Conservation (phyloP, 2,329 filamentous ascomycete genomes). For the Arachnomyces sp. region DNA sequence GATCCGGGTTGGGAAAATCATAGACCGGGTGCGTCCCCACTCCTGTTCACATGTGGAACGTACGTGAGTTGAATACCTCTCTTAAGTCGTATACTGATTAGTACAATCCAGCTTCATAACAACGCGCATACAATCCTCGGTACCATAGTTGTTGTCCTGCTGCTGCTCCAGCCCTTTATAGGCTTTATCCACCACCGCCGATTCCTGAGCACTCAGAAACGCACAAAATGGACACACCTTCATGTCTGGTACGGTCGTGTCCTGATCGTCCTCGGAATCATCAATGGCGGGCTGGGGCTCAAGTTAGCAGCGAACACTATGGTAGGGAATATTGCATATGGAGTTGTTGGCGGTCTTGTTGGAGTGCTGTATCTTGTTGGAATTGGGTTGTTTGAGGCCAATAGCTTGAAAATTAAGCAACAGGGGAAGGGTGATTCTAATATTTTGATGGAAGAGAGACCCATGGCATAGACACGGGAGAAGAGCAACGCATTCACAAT, state of each 20-base stretch:
- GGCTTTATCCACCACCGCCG: conserved; percentile 21
- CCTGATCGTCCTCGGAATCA: conserved; percentile 45
- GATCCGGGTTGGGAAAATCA: conserved; percentile 21
- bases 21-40: conserved; percentile 12
- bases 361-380: conserved; percentile 33
- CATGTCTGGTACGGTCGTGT: conserved; percentile 50
- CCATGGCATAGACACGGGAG: too few species aligned
- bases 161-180: conserved; percentile 23
- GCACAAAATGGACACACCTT: conserved; percentile 18
- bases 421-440: neutral
- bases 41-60: neutral
- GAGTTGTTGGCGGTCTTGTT: conserved; percentile 42
- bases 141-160: conserved; percentile 19
- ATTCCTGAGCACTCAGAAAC: conserved; percentile 15
- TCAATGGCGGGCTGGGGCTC: conserved; percentile 52
- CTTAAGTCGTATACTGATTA: neutral
- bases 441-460: too few species aligned
- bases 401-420: neutral
- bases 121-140: conserved; percentile 24
- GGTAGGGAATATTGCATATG: conserved; percentile 40
- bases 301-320: conserved; percentile 35
- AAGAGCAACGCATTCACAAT: too few species aligned
- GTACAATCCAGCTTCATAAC: conserved; percentile 9
- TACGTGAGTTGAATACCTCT: conserved; percentile 5
- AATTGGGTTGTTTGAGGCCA: conserved; percentile 15